A percentile compares a stretch with the other conserved stretches of the same genome.
These are phyloP conservation scores for Talaromyces sp. DNA, from an alignment of 2,329 filamentous ascomycete genomes.

Conservation along the genomic window DNA sequence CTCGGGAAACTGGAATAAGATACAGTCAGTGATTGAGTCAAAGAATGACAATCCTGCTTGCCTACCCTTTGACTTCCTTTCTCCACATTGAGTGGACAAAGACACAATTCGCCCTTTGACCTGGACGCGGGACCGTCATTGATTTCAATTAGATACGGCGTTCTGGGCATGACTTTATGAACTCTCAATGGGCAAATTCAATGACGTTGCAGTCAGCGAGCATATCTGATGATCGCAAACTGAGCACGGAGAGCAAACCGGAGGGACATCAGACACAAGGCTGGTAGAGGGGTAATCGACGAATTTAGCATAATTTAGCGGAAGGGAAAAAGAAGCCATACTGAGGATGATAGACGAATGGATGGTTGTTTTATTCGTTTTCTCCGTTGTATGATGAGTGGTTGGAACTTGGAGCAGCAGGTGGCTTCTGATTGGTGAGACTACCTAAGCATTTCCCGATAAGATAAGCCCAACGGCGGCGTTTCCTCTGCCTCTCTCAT, in stretches of 20 bases:
- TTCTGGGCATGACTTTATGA: slow-evolving; percentile 2
- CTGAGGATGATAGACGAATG: neutral
- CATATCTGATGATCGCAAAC: neutral
- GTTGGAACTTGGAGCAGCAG: neutral
- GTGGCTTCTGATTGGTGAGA: neutral
- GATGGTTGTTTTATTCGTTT: neutral
- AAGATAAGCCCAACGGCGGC: slow-evolving; percentile 7
- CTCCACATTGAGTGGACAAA: slow-evolving; percentile 30
- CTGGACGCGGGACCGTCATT: slow-evolving; percentile 5
- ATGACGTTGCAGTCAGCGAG: neutral
- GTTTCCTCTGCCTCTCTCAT: neutral
- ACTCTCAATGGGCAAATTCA: neutral
- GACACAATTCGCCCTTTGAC: slow-evolving; percentile 21
- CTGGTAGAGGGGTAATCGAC: neutral
- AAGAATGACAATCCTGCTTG: neutral
- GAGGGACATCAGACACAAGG: neutral
- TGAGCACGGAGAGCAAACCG: neutral
- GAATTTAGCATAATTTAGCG: neutral
- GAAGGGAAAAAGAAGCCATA: neutral
- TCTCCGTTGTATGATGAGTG: neutral
- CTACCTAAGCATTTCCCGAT: neutral
- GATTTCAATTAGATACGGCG: neutral
- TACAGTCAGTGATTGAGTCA: neutral
- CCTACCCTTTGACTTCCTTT: slow-evolving; percentile 31
- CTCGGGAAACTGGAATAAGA: slow-evolving; percentile 21